Percentiles rank a stretch among this genome's conserved stretches.
These are phyloP conservation scores for Plasmodium malariae DNA, from an alignment of 169 alveolate species.

Conservation along the genomic window DNA sequence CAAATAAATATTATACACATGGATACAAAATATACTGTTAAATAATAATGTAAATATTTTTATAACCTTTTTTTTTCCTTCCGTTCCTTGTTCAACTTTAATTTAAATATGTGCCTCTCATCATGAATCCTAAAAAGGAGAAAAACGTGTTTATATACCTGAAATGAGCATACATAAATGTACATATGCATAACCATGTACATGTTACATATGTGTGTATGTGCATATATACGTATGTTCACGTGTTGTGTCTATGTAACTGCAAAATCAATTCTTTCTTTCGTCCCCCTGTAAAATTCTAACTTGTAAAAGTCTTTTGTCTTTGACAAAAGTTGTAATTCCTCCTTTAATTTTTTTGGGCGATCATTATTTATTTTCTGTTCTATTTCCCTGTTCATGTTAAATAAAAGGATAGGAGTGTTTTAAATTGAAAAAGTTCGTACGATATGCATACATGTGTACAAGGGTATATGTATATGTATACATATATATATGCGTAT, in stretches of 20 bases:
- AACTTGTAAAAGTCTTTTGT: slow-evolving; percentile 75
- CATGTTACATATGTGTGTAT: neutral
- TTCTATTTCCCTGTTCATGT: slow-evolving; percentile 46
- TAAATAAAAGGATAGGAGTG: neutral
- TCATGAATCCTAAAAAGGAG: slow-evolving; percentile 53
- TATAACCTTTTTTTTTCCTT: slow-evolving; percentile 45
- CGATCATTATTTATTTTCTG: slow-evolving; percentile 42
- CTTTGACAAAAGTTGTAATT: slow-evolving; percentile 58
- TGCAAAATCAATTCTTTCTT: slow-evolving; percentile 5
- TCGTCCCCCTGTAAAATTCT: slow-evolving; percentile 5
- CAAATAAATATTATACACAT: too few relatives aligned
- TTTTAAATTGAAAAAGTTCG: neutral
- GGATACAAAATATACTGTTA: too few relatives aligned
- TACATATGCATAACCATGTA: neutral
- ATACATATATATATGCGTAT: neutral
- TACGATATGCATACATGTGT: neutral
- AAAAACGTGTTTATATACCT: neutral
- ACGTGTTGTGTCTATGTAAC: neutral
- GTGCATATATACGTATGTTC: neutral
- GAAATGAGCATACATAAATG: neutral
- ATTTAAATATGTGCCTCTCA: slow-evolving; percentile 64
- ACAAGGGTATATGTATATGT: neutral
- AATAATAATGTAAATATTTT: too few relatives aligned
- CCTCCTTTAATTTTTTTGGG: slow-evolving; percentile 70
- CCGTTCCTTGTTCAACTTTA: slow-evolving; percentile 68